A percentile compares a stretch with the other conserved stretches of the same genome.
Evolutionary conservation across 192 early-diverging fungal species (phyloP).

Genomic region (Rhizophagus sp.): DNA sequence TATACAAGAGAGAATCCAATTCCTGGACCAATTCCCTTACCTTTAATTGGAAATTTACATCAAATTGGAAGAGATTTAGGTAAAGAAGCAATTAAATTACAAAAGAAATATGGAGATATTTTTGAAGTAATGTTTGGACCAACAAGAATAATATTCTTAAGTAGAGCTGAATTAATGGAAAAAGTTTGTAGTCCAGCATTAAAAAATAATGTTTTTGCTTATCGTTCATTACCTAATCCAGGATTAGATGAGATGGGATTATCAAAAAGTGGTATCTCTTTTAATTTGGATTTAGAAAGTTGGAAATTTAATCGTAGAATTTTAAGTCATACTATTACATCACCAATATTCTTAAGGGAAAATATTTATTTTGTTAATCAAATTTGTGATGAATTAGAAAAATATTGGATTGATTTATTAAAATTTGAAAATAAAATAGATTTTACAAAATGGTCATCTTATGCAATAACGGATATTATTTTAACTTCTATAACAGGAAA

Average conservation of each 20-base stretch:
- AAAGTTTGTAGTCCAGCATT: conserved; percentile 1
- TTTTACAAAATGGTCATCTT: conserved; percentile 4
- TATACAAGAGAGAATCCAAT: conserved; percentile 10
- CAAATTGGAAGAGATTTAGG: neutral
- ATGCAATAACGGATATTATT: neutral
- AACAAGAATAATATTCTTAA: neutral
- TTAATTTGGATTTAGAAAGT: neutral
- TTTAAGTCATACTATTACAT: neutral
- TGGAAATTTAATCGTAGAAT: conserved; percentile 14
- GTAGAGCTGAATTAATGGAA: conserved; percentile 21
- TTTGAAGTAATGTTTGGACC: conserved; percentile 9
- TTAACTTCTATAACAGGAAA: neutral
- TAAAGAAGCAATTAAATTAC: neutral
- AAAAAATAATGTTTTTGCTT: conserved; percentile 1
- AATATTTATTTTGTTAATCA: neutral
- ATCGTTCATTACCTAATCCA: neutral
- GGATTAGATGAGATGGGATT: neutral
- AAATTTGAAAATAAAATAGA: neutral
- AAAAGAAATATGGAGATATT: conserved; percentile 12
- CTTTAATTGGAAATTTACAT: conserved; percentile 20
- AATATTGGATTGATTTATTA: neutral
- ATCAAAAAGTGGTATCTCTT: neutral
- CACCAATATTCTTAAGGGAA: neutral
- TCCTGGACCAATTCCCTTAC: conserved; percentile 26
- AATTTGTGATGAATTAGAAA: neutral